Base-by-base conservation (phyloP, 2,329 filamentous ascomycete species). In the Neophaeococcomyces mojaviensis region DNA sequence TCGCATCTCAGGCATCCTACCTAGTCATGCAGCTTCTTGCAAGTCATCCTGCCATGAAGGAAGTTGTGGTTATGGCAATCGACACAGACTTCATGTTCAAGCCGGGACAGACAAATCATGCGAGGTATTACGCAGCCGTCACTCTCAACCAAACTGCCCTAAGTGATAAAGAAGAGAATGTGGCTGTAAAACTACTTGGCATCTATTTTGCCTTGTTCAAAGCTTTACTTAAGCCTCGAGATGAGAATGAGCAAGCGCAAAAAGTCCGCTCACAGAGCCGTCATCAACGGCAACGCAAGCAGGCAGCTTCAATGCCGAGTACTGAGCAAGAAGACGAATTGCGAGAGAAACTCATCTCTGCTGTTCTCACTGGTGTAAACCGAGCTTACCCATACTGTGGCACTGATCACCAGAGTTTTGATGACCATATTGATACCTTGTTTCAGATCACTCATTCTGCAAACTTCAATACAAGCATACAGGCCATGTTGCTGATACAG, bases 391-490 rank as follows among this genome's bases (percentile, higher is more conserved):
- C 94, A 1, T 98, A 96, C 64, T 85, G 88, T 9, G 83, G 84
- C 53, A 81, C 85, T 1, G 86, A 92, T 59, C 81, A 86, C 56
- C 78, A 81, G 35, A 81, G 79, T 74, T 88, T 97, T 54, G 86
- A 94, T 59, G 81, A 83, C 48, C 90, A 98, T 60, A 78, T 98
- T 47, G 85, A 97, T 61, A 96, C 90, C 2, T 76, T 98, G 20
- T 98, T 96, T 76, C 83, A 81, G 58, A 92, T 98, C 59, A 94
- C 92, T 0, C 92, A 98, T 67, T 97, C 90, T 1, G 88, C 90
- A 47, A 98, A 98, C 66, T 97, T 98, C 76, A 98, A 97, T 68
- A 98, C 92, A 1, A 92, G 88, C 61, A 87, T 98, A 31, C 92
- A 98, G 66, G 90, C 92, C 28, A 77, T 98, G 54, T 84, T 95